Evolutionary conservation across 352 stramenopile genomes (phyloP), one percentile per base, ranked within the genome.

Genomic region (Globisporangium iwayamae): DNA sequence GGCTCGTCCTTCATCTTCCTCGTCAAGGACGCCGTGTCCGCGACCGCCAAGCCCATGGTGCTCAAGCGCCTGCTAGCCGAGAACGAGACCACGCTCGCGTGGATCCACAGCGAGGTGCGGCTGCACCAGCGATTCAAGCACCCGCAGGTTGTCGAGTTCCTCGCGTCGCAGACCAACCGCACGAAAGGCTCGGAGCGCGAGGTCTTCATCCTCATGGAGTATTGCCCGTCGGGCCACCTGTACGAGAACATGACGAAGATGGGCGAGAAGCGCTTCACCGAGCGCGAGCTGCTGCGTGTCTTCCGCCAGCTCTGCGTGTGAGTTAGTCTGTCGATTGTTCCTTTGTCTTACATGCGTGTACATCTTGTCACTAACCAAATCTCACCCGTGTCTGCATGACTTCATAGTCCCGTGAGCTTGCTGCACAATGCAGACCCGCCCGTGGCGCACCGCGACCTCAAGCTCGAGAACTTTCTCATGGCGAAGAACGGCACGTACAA

Each of bases 391-490:
- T 39, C 14, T 25, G 3, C 34, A 30, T 50, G 7, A 20, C n/a
- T 28, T 20, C 10, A 22, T 43, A 93, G 83, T 6, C 82, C 84
- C 11, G 79, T 92, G 38, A 71, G 70, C 14, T 56, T 87, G 62
- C 63, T 94, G 20, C 83, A 94, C 62, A 63, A 71, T 38, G 81
- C 96, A 46, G 75, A 94, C 34, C 94, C 96, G 32, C 85, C 96
- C 1, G 93, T 99, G 58, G 90, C 96, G 2, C 96, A 99, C 69
- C 87, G 96, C 34, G 96, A 99, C 77, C 75, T 99, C 22, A 99
- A 99, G 77, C 85, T 98, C 28, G 96, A 99, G 69, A 99, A 99
- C 75, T 98, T 99, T 60, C 72, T 99, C 8, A 73, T 98, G 25
- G 83, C 76, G 3, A 87, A 83, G 47, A 90, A 96, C 50, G 70